Conservation (phyloP, 768 basidiomycete genomes). For the Boletus pseudo-olivaceus region DNA sequence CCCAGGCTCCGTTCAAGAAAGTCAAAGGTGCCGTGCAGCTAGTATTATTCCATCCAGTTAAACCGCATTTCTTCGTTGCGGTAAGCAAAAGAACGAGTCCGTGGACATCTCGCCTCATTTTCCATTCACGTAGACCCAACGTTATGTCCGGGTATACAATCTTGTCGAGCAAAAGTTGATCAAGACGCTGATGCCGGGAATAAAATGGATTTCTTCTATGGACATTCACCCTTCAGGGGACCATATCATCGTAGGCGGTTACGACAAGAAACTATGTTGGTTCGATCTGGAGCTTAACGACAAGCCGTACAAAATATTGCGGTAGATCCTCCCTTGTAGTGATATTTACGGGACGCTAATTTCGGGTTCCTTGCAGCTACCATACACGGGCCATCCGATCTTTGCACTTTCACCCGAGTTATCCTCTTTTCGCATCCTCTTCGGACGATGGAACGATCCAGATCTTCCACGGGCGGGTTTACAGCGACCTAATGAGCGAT, state of each 20-base stretch:
- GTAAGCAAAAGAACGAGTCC: slow-evolving; percentile 46
- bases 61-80: slow-evolving; percentile 97
- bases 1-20: slow-evolving; percentile 97
- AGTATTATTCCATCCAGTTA: slow-evolving; percentile 91
- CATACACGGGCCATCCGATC: slow-evolving; percentile 92
- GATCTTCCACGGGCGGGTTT: slow-evolving; percentile 93
- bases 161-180: slow-evolving; percentile 89
- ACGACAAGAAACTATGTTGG: slow-evolving; percentile 98
- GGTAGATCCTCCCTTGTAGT: slow-evolving; percentile 42
- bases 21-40: slow-evolving; percentile 87
- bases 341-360: slow-evolving; percentile 9
- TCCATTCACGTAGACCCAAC: slow-evolving; percentile 68
- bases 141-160: slow-evolving; percentile 94
- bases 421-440: slow-evolving; percentile 94
- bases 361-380: slow-evolving; percentile 52
- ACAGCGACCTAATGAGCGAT: slow-evolving; percentile 93
- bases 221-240: slow-evolving; percentile 96
- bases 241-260: slow-evolving; percentile 95
- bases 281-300: slow-evolving; percentile 96
- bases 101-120: slow-evolving; percentile 11
- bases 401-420: slow-evolving; percentile 88
- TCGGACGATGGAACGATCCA: slow-evolving; percentile 98
- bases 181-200: slow-evolving; percentile 92
- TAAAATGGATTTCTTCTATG: slow-evolving; percentile 96
- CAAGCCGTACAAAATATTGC: slow-evolving; percentile 94